Evolutionary conservation across 2,329 filamentous ascomycete species (phyloP), one percentile per base, ranked within the genome.

Genomic region (Arachnopeziza araneosa): DNA sequence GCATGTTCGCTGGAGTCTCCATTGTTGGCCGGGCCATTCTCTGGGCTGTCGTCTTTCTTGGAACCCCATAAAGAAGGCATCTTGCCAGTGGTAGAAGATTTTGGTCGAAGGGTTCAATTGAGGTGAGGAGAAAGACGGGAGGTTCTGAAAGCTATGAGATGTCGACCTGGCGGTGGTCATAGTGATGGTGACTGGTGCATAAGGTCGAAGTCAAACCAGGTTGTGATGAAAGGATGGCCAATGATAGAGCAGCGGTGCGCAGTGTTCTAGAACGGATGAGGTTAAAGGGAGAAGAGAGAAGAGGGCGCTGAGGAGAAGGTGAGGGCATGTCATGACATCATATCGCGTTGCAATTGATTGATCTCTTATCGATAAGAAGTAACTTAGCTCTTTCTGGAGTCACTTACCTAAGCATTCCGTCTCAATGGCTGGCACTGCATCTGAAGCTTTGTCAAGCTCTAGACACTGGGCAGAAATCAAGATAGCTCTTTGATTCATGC

Each of bases 1-100:
- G 32, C 23, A 26, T 60, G 60, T n/a, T 63, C 59, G 30, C 60
- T 66, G 2, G 67, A 61, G 24, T 70, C 70, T 50, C 24, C 52
- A 49, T 44, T 36, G n/a, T 19, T 12, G 21, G 53, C 53, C 4
- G 49, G 48, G 23, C 52, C 56, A 55, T 61, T 56, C 17, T 59
- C 67, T 57, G 57, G 68, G 32, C 75, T 72, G 56, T 76, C 73
- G 63, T 75, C 72, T 61, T 76, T 75, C 63, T 81, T 80, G 44
- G 75, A 77, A 57, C 79, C 79, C 82, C 83, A 85, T 61, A 85
- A 75, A 60, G 79, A 80, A 52, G 78, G 75, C 79, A 82, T 81
- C 7, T 56, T 75, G 36, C 17, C 36, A 7, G 17, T 5, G 36
- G 17, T 3, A 19, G 36, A 44, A 44, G 26, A 5, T 30, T 30